Conservation (phyloP, 805 yeast genomes). For the Lachancea nothofagi region DNA sequence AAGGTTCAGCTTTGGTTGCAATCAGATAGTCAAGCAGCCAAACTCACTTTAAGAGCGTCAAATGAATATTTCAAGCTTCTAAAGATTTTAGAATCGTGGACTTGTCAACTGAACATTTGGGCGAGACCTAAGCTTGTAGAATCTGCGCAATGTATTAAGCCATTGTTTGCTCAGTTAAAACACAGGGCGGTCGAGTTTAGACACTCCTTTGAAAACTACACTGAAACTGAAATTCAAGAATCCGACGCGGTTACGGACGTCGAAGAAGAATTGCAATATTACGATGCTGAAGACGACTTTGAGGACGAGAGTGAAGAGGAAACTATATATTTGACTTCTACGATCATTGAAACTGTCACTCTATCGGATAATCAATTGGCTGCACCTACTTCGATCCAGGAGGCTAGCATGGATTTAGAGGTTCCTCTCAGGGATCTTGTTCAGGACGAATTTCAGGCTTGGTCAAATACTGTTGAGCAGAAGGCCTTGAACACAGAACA, state of each 20-base stretch:
- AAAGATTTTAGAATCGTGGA: no score
- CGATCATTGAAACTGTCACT: slow-evolving; percentile 19
- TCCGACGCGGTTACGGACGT: slow-evolving; percentile 7
- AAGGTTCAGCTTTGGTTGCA: slow-evolving; percentile 2
- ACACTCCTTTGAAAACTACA: background rate
- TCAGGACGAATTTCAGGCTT: slow-evolving; percentile 35
- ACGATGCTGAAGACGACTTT: slow-evolving; percentile 9
- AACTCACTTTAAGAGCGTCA: background rate
- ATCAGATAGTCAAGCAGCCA: background rate
- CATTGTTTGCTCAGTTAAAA: no score
- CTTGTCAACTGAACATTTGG: no score
- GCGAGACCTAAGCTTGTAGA: no score
- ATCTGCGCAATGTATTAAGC: no score
- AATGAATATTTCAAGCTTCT: slow-evolving; percentile 4
- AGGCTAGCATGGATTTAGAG: slow-evolving; percentile 11
- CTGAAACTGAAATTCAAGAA: background rate
- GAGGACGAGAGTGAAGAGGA: slow-evolving; percentile 8
- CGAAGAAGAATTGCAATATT: slow-evolving; percentile 9
- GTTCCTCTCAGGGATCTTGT: slow-evolving; percentile 23
- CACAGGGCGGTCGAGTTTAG: background rate
- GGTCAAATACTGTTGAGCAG: slow-evolving; percentile 35
- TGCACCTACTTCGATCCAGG: slow-evolving; percentile 11
- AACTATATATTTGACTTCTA: slow-evolving; percentile 14
- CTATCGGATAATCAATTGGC: slow-evolving; percentile 10
- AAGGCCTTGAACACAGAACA: slow-evolving; percentile 37